Evolutionary conservation across 139 green algal genomes (phyloP), one percentile per base, ranked within the genome.

Genomic region (Chlamydomonas sp.): DNA sequence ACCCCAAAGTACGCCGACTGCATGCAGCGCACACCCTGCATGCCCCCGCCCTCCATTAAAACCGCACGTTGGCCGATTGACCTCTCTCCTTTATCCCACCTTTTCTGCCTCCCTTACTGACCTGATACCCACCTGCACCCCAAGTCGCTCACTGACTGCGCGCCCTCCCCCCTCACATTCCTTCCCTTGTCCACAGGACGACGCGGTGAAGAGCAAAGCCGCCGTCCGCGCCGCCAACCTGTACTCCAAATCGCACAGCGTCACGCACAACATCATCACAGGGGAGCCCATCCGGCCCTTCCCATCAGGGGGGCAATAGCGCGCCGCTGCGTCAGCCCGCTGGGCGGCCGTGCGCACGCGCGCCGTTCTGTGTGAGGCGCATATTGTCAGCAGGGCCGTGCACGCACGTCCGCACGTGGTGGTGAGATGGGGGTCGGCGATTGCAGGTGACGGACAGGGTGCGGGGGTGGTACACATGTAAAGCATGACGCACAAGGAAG

Each of bases 231-330:
- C 91, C 3, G 77, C 87, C 15, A 86, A 87, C 85, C 78, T 94
- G 61, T 91, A 91, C 87, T 88, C 80, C 58, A 91, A 91, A 63
- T 63, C 58, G 49, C 89, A 94, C 87, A 89, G 79, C 59, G 85
- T 90, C 15, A 49, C 77, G 2, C 89, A 92, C 87, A 92, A 94
- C 81, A 91, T 92, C 61, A 91, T 94, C 81, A 94, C 89, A 3
- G 91, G 91, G 4, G 64, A 92, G 76, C 83, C 87, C 57, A 20
- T 87, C 62, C 31, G 31, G 31, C 31, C 31, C 31, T 49, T 49
- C 31, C 7, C 68, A 72, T 10, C 58, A 76, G 72, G 12, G 31
- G 31, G 31, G 31, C 31, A 49, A 49, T 49, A 49, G 31, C 31
- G 31, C 31, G 31, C 31, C 31, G 31, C 31, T 49, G 31, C 31